Percentiles rank a stretch among this genome's conserved stretches.
Evolutionary conservation across 1,284 basidiomycete genomes (phyloP).

Genomic region (Sphagnurus paluster): DNA sequence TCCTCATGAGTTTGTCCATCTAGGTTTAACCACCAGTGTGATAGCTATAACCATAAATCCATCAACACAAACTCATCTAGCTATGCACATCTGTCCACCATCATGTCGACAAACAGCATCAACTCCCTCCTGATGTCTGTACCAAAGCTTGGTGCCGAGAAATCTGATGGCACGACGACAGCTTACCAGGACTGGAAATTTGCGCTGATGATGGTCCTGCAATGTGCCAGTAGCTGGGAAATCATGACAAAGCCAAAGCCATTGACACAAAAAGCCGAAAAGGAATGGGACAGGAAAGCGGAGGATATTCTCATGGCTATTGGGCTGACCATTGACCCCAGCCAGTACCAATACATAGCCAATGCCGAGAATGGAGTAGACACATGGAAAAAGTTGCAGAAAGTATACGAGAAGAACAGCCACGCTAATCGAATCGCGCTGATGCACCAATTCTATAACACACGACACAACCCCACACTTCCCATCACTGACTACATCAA

Average conservation of each 20-base stretch:
- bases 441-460: constrained; percentile 3
- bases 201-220: constrained; percentile 17
- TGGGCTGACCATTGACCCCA: constrained; percentile 1
- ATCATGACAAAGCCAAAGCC: neutral
- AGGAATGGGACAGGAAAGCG: constrained; percentile 2
- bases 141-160: constrained; percentile 2
- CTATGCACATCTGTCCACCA: too few relatives aligned
- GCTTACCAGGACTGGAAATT: constrained; percentile 22
- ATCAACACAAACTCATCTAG: too few relatives aligned
- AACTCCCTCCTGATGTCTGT: neutral
- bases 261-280: neutral
- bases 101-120: too few relatives aligned
- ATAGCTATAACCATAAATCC: too few relatives aligned
- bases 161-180: constrained; percentile 4
- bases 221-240: constrained; percentile 11
- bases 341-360: constrained; percentile 8
- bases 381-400: constrained; percentile 1
- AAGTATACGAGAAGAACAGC: constrained; percentile 4
- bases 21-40: too few relatives aligned
- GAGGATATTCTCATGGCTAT: constrained; percentile 4
- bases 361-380: constrained; percentile 2
- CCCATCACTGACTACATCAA: too few relatives aligned
- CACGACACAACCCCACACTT: neutral
- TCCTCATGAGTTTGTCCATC: too few relatives aligned
- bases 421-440: constrained; percentile 1